Evolutionary conservation across 805 yeast genomes (phyloP).

Genomic region (Sugiyamaella chiloensis): DNA sequence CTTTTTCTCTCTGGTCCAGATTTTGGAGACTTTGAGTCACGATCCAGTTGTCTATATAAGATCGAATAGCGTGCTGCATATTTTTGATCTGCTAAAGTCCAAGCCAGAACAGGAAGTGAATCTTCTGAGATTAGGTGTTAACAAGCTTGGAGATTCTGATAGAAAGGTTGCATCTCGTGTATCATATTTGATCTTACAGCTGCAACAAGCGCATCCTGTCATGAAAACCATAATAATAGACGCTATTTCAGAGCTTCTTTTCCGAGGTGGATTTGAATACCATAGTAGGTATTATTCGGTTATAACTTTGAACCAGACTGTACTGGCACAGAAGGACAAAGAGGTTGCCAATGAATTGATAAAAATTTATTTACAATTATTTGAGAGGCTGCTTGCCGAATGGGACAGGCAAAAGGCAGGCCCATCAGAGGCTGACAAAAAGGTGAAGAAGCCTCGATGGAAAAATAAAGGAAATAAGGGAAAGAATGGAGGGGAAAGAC

Average conservation of each 20-base stretch:
- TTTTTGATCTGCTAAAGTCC: constrained; percentile 72
- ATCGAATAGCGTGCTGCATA: constrained; percentile 67
- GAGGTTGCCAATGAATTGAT: constrained; percentile 81
- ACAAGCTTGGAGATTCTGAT: constrained; percentile 90
- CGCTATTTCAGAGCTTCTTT: constrained; percentile 74
- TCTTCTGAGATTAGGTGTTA: constrained; percentile 80
- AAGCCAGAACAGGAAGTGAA: constrained; percentile 98
- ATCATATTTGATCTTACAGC: constrained; percentile 71
- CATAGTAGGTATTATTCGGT: constrained; percentile 87
- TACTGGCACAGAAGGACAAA: constrained; percentile 71
- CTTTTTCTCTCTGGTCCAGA: constrained; percentile 71
- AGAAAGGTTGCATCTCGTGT: constrained; percentile 87
- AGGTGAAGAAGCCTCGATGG: constrained; percentile 58
- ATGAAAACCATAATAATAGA: constrained; percentile 84
- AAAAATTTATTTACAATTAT: constrained; percentile 79
- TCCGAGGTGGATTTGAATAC: constrained; percentile 69
- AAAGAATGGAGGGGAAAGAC: constrained; percentile 60
- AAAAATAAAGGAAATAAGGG: constrained; percentile 79
- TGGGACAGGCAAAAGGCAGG: constrained; percentile 48
- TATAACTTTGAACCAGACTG: constrained; percentile 88
- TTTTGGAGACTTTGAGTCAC: constrained; percentile 72
- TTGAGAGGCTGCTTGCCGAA: constrained; percentile 76
- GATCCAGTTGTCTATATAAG: constrained; percentile 90
- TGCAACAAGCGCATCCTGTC: constrained; percentile 91
- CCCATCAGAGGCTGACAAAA: constrained; percentile 36